Evolutionary conservation across 1,284 basidiomycete genomes (phyloP), one percentile per base, ranked within the genome.

Genomic region (Heterobasidion irregulare): DNA sequence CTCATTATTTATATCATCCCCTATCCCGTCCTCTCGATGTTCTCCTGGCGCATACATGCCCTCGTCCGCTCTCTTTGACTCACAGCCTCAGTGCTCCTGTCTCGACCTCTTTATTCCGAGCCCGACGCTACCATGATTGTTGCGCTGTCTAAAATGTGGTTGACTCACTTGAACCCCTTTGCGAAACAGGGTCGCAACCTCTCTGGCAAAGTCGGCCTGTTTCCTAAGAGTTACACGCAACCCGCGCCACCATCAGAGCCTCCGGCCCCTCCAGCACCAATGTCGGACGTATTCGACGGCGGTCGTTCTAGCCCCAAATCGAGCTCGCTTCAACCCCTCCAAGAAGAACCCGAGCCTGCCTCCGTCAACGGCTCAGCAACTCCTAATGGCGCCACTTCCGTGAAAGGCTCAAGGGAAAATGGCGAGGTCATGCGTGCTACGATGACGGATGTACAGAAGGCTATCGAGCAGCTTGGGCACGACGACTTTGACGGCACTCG

Each of bases 151-250:
- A 26, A 6, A 6, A 26, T 5, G 4, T 26, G 26, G 26, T 26
- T 26, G 26, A 26, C 26, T 26, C 26, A 26, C 26, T 26, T 4
- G 26, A 26, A 26, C 26, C 49, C 35, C 16, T 53, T 46, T 48
- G 43, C 49, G 59, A 47, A 54, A 55, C 52, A 95, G 89, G 96
- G 96, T 44, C 86, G 87, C 46, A 97, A 96, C 69, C 69, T 81
- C 13, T 75, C 80, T 33, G 95, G 94, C 6, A 86, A 88, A 67
- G 74, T 82, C 33, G 96, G 96, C 8, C 76, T 99, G 8, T 99
- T 99, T 66, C 97, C 96, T 2, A 82, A 90, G 63, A 88, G 84
- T 58, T 98, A 98, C 69, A 98, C 94, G 2, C 79, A 89, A 0
- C 72, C 82, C 5, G 77, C 76, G 1, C 77, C 80, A 0, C 79